phyloP scores from a whole-genome alignment of 176 grass and related monocot species.

The Puya raimondii region DNA sequence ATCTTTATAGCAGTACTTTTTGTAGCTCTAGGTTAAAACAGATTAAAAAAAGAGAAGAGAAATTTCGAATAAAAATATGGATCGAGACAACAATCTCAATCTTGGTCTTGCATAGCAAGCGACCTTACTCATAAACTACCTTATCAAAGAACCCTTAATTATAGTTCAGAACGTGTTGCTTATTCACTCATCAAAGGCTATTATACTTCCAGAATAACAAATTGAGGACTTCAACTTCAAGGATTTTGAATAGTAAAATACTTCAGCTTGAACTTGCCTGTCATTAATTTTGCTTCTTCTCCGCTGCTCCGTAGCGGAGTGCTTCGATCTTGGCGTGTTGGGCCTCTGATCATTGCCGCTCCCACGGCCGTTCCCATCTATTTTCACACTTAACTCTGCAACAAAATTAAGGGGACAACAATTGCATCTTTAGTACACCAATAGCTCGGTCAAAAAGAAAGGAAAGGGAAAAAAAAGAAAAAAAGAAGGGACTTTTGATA shows the following conservation, averaged over 20 bases:
- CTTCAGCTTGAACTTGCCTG: conserved; percentile 30
- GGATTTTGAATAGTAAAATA: too few relatives aligned
- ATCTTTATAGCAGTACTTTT: background rate
- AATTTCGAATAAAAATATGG: too few relatives aligned
- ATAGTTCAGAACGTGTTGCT: too few relatives aligned
- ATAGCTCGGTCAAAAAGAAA: background rate
- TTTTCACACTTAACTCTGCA: conserved; percentile 34
- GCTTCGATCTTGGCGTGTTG: conserved; percentile 80
- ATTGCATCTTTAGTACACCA: conserved; percentile 4
- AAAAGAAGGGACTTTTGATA: too few relatives aligned
- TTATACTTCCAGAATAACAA: background rate
- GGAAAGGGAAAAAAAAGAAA: too few relatives aligned
- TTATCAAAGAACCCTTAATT: too few relatives aligned
- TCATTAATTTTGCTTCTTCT: conserved; percentile 98
- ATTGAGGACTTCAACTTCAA: background rate
- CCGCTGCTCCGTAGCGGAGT: conserved; percentile 90
- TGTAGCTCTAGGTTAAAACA: background rate
- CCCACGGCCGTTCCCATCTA: conserved; percentile 67
- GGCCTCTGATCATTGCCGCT: conserved; percentile 68
- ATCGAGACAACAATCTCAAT: too few relatives aligned
- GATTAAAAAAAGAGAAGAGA: background rate
- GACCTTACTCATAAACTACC: too few relatives aligned
- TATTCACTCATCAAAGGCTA: background rate
- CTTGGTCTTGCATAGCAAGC: too few relatives aligned
- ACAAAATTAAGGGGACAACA: conserved; percentile 15